phyloP scores from a whole-genome alignment of 106 monocot genomes.

The Dendrobium officinale region DNA sequence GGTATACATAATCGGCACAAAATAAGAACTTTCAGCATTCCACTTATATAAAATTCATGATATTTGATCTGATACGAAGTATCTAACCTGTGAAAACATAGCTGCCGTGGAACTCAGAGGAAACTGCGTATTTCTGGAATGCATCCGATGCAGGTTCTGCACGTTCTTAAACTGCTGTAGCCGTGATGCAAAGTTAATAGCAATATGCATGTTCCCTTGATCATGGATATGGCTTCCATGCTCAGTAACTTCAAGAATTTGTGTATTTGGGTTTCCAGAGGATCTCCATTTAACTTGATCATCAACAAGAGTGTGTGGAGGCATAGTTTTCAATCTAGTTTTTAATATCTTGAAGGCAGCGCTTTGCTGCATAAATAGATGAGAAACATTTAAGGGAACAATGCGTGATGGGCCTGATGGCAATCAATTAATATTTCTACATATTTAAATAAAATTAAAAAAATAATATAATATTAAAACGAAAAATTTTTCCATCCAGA shows the following conservation, averaged over 20 bases:
- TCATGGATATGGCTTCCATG: constrained; percentile 21
- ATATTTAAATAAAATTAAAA: no score
- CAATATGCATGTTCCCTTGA: constrained; percentile 13
- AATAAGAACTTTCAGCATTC: neutral
- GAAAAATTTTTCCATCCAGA: no score
- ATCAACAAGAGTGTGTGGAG: constrained; percentile 26
- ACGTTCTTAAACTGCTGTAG: constrained; percentile 58
- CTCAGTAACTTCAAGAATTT: constrained; percentile 24
- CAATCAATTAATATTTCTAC: no score
- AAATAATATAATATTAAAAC: no score
- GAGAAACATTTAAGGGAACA: constrained; percentile 3
- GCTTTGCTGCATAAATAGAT: constrained; percentile 77
- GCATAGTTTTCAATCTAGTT: constrained; percentile 81
- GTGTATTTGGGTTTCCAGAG: constrained; percentile 41
- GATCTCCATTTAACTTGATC: constrained; percentile 33
- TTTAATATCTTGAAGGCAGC: constrained; percentile 87
- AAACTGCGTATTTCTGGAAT: constrained; percentile 25
- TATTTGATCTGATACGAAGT: neutral
- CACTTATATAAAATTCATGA: neutral
- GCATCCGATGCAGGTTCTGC: constrained; percentile 46
- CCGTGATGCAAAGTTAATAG: constrained; percentile 49
- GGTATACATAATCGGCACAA: no score
- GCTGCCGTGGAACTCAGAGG: constrained; percentile 23
- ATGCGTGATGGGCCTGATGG: neutral
- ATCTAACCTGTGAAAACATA: constrained; percentile 38